Base-by-base conservation (phyloP, 805 yeast species). In the Yamadazyma nakazawae region DNA sequence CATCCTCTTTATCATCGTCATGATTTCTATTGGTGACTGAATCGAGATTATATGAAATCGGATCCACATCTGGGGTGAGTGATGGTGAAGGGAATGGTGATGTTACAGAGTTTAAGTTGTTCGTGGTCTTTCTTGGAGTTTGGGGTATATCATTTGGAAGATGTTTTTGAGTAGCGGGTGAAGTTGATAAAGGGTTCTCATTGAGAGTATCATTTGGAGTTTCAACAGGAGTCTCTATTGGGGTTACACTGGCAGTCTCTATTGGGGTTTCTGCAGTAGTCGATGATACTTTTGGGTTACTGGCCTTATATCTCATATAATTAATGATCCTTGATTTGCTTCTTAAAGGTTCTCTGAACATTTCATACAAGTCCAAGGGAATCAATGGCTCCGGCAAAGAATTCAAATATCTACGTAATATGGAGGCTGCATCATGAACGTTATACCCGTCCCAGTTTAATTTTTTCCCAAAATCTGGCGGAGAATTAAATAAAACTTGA, bases 401-500 rank as follows among this genome's bases (percentile, higher is more conserved):
- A 59, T 90, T 89, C 51, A 94, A 74, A 62, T 80, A 94, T 47
- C 99, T 74, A 61, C 98, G 78, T 48, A 94, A 77, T 18, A 94
- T 74, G 16, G 94, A 87, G 1, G 98, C 96, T 1, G 97, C 97
- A 65, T 94, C 99, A 67, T 94, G 99, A 11, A 92, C 97, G 0
- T 90, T 88, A 67, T 81, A 94, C 0, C 96, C 92, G 41, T 88
- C 90, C 99, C 98, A 94, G 54, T 79, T 80, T 38, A 91, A 76
- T 54, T 85, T 85, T 42, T 89, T 80, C 14, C 99, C 99, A 62
- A 85, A 94, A 49, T 81, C 82, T 0, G 99, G 98, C 2, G 97
- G 89, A 1, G 86, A 68, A 46, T 91, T 88, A 70, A 94, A 94
- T 12, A 84, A 74, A 34, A 79, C 76, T 63, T 94, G 98, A 34